phyloP scores from a whole-genome alignment of 208 protist species.

The Angomonas ambiguus region DNA sequence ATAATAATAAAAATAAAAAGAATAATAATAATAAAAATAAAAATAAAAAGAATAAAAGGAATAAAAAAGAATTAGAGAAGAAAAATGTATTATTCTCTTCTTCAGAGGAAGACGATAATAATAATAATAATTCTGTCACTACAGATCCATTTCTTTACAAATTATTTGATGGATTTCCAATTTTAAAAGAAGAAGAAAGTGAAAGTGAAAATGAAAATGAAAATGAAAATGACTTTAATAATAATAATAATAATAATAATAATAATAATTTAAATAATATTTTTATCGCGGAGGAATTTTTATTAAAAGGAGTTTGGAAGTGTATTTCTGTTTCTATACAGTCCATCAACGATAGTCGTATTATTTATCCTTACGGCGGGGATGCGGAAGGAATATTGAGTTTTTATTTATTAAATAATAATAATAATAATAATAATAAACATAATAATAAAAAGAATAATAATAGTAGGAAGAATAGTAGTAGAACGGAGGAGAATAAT shows the following conservation, averaged over 20 bases:
- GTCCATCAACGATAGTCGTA: background rate
- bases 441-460: slow-evolving; percentile 1
- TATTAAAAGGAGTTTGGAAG: background rate
- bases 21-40: slow-evolving; percentile 1
- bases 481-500: background rate
- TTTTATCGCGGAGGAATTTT: background rate
- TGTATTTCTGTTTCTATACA: background rate
- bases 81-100: too few species aligned
- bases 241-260: slow-evolving; percentile 2
- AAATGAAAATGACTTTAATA: too few species aligned
- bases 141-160: too few species aligned
- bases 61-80: too few species aligned
- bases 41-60: too few species aligned
- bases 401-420: slow-evolving; percentile 2
- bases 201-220: too few species aligned
- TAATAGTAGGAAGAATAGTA: background rate
- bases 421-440: background rate
- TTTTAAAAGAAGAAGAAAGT: too few species aligned
- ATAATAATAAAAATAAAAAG: too few species aligned
- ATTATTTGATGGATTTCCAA: too few species aligned
- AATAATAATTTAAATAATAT: slow-evolving; percentile 1
- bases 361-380: background rate
- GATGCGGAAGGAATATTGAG: background rate
- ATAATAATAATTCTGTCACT: too few species aligned
- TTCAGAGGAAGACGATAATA: too few species aligned